These are phyloP conservation scores for Blastocystis sp. DNA, from an alignment of 352 stramenopile genomes.

Conservation along the genomic window DNA sequence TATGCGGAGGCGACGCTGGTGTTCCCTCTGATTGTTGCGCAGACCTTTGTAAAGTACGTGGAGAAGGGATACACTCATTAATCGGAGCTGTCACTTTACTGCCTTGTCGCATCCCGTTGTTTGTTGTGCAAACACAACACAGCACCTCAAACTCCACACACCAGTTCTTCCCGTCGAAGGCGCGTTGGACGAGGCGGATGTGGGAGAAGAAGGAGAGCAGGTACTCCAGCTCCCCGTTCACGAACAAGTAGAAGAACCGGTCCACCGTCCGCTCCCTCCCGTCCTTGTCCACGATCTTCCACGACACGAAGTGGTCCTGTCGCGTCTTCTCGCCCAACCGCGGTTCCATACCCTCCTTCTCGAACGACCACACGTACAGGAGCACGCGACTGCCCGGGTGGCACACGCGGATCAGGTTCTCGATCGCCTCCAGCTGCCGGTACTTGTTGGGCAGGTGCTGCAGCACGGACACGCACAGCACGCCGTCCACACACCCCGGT, in stretches of 20 bases:
- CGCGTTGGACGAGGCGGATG: conserved; percentile 26
- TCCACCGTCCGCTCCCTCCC: neutral
- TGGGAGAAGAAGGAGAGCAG: conserved; percentile 10
- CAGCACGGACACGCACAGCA: conserved; percentile 50
- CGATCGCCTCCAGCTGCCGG: conserved; percentile 43
- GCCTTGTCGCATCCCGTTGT: neutral
- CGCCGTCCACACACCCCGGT: conserved; percentile 3
- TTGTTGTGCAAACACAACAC: conserved; percentile 42
- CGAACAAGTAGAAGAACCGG: conserved; percentile 52
- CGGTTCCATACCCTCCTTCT: conserved; percentile 22
- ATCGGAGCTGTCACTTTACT: neutral
- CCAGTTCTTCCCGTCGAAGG: conserved; percentile 62
- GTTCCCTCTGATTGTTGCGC: conserved; percentile 95
- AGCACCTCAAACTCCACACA: conserved; percentile 53
- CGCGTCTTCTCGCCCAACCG: neutral
- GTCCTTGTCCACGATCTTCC: conserved; percentile 23
- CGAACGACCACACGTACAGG: conserved; percentile 59
- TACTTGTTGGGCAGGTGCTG: conserved; percentile 56
- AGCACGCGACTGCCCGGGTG: conserved; percentile 33
- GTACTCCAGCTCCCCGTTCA: conserved; percentile 46
- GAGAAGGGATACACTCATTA: conserved; percentile 66
- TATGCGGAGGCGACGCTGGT: conserved; percentile 95
- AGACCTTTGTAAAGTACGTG: conserved; percentile 93
- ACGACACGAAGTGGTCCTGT: conserved; percentile 34
- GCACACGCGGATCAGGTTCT: conserved; percentile 26